phyloP scores from a whole-genome alignment of 352 stramenopile genomes.

The Phytopythium ostracodes region DNA sequence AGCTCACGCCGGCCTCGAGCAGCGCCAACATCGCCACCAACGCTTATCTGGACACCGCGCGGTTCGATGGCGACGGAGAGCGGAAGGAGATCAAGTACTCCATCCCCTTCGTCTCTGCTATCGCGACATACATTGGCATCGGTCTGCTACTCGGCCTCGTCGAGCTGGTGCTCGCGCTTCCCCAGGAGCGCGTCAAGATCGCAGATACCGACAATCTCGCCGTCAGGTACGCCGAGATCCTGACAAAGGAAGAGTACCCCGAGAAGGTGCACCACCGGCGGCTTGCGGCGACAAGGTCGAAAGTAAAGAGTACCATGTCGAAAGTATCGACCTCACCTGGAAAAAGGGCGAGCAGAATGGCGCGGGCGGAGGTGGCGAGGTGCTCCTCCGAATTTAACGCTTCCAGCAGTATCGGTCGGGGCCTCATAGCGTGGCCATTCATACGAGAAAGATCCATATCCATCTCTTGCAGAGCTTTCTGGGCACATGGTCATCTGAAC shows the following conservation, averaged over 20 bases:
- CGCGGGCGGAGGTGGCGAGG: too few relatives aligned
- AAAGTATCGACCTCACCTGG: constrained; percentile 48
- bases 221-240: constrained; percentile 22
- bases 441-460: too few relatives aligned
- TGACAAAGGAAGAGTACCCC: constrained; percentile 38
- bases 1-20: constrained; percentile 3
- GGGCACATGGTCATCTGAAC: too few relatives aligned
- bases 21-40: constrained; percentile 6
- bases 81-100: constrained; percentile 47
- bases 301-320: constrained; percentile 39
- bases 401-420: too few relatives aligned
- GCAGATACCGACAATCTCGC: constrained; percentile 25
- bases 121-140: constrained; percentile 40
- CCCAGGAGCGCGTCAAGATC: constrained; percentile 31
- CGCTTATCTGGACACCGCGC: constrained; percentile 20
- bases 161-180: constrained; percentile 20
- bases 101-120: constrained; percentile 27
- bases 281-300: constrained; percentile 15
- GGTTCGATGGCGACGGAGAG: constrained; percentile 32
- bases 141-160: constrained; percentile 24
- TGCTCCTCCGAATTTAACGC: too few relatives aligned
- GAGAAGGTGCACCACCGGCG: background rate
- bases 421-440: too few relatives aligned
- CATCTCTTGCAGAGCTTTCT: too few relatives aligned
- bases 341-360: background rate